Base-by-base conservation (phyloP, 768 basidiomycete genomes). In the Mycena latifolia region DNA sequence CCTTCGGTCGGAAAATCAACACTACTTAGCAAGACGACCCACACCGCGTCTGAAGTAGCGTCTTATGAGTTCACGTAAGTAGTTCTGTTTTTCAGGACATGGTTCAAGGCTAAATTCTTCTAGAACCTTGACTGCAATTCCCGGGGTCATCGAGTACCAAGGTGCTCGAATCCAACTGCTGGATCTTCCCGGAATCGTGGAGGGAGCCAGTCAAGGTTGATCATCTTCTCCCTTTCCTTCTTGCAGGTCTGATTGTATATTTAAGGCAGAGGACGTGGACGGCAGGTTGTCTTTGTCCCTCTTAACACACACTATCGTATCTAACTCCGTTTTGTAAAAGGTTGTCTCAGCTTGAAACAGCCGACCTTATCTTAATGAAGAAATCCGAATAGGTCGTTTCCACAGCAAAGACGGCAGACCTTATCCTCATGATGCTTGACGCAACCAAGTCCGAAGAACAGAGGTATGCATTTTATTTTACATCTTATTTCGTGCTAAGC, bases 1-100 rank as follows among this genome's bases (percentile, higher is more conserved):
- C 97, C 96, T 0, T 97, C 96, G 7, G 95, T 98, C 51, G 97
- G 96, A 74, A 94, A 93, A 89, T 97, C 95, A 11, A 99, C 98
- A 1, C 85, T 99, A 35, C 83, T 99, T 28, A 91, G 88, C 75
- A 98, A 96, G 82, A 88, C 91, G 63, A 99, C 98, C 0, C 91
- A 96, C 70, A 99, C 98, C 0, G 89, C 87, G 47, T 95, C 93
- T 5, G 92, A 92, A 73, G 81, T 92, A 0, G 98, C 96, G 17
- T 93, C 95, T 14, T 98, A 98, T 74, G 96, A 98, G 76, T 98
- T 98, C 78, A 98, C 96, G 3, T 97, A 94, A 5, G 85, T 97
- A 33, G 94, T 93, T 12, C 93, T 92, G 72, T 69, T 85, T 75
- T 31, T 45, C 46, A 29, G 22, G 10, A 28, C 54, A 48, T 41